A percentile compares a stretch with the other conserved stretches of the same genome.
Evolutionary conservation across 176 grass and related monocot species (phyloP).

Genomic region (Rhynchospora pubera): DNA sequence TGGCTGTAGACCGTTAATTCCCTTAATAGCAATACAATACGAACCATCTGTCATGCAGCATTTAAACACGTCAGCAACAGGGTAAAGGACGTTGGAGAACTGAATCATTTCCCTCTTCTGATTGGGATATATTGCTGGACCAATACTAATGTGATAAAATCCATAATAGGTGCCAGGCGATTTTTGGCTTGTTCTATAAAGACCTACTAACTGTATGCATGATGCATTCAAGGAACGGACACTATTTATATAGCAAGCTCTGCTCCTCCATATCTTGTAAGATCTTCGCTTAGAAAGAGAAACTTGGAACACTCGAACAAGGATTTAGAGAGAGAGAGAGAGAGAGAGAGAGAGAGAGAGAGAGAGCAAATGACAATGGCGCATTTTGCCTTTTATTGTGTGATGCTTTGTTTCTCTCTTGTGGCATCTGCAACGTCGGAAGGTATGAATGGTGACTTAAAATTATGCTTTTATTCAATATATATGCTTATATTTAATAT

Average conservation of each 20-base stretch:
- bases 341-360: no score
- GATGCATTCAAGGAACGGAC: neutral
- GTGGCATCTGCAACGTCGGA: neutral
- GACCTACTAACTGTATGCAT: neutral
- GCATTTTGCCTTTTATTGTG: neutral
- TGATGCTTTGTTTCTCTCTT: slow-evolving; percentile 16
- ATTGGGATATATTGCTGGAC: neutral
- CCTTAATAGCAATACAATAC: no score
- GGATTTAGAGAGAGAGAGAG: neutral
- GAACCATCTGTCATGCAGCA: neutral
- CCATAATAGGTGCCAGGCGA: neutral
- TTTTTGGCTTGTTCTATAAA: neutral
- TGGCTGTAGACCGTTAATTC: no score
- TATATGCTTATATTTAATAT: no score
- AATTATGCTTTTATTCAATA: neutral
- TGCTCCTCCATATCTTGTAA: neutral
- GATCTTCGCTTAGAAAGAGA: neutral
- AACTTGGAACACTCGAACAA: neutral
- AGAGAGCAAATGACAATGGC: slow-evolving; percentile 5
- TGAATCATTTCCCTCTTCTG: neutral
- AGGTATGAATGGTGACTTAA: neutral
- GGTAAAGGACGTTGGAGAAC: neutral
- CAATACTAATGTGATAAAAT: neutral
- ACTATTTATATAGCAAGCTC: neutral
- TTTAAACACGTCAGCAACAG: neutral